These are phyloP conservation scores for Scleroderma bovista DNA, from an alignment of 768 basidiomycete genomes.

Conservation along the genomic window DNA sequence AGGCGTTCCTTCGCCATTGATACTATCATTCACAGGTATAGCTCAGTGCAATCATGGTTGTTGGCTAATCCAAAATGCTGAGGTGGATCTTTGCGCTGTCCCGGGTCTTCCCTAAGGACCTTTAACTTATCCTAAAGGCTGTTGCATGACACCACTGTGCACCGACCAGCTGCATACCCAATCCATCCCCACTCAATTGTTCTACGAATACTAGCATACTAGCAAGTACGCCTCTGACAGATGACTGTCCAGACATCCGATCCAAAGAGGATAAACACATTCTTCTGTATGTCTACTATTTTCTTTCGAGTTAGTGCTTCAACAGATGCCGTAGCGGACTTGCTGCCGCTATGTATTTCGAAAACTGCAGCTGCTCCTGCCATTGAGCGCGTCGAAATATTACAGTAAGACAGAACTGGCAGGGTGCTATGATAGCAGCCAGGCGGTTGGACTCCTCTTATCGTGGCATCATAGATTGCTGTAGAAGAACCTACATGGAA, in stretches of 20 bases:
- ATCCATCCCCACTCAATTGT: slow-evolving; percentile 16
- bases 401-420: slow-evolving; percentile 39
- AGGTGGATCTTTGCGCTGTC: too few relatives aligned
- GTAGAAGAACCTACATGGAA: slow-evolving; percentile 27
- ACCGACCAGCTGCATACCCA: background rate
- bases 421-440: slow-evolving; percentile 31
- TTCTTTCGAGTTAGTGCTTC: background rate
- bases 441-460: slow-evolving; percentile 35
- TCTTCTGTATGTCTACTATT: slow-evolving; percentile 10
- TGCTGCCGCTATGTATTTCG: slow-evolving; percentile 31
- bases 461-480: slow-evolving; percentile 32
- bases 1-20: too few relatives aligned
- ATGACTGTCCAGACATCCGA: background rate
- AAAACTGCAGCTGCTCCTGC: slow-evolving; percentile 36
- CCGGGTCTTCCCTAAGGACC: too few relatives aligned
- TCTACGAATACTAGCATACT: background rate
- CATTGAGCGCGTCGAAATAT: slow-evolving; percentile 37
- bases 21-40: too few relatives aligned
- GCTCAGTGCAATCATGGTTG: too few relatives aligned
- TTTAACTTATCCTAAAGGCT: too few relatives aligned
- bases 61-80: too few relatives aligned
- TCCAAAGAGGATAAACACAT: slow-evolving; percentile 7
- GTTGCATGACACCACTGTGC: too few relatives aligned
- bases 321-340: slow-evolving; percentile 22
- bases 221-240: slow-evolving; percentile 3